A percentile compares a stretch with the other conserved stretches of the same genome.
Evolutionary conservation across 2,329 filamentous ascomycete species (phyloP).

Genomic region (Graphilbum sp.): DNA sequence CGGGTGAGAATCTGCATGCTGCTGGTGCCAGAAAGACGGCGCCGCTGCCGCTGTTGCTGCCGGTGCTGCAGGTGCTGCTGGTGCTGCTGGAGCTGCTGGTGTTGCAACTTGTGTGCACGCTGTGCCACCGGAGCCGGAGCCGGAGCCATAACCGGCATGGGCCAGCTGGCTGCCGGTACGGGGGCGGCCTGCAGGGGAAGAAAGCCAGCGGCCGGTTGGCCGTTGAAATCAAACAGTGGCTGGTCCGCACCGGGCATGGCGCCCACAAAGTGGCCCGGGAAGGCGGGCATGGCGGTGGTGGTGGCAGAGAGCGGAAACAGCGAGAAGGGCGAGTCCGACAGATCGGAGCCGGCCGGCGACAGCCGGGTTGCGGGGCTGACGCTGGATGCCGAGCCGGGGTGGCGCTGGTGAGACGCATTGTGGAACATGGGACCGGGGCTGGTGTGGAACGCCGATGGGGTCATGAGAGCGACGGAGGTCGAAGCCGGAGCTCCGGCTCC

Average conservation of each 20-base stretch:
- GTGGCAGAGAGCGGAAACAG: constrained; percentile 10
- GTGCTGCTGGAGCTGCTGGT: not conserved
- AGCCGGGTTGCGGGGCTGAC: constrained; percentile 2
- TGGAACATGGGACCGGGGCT: constrained; percentile 14
- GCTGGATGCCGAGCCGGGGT: too few relatives aligned
- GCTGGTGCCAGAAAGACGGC: constrained; percentile 1
- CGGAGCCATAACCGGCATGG: too few relatives aligned
- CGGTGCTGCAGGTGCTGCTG: not conserved
- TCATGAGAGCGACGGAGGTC: constrained; percentile 23
- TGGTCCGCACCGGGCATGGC: too few relatives aligned
- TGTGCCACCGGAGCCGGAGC: constrained; percentile 4
- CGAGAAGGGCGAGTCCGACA: constrained; percentile 14
- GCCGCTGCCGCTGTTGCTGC: not conserved
- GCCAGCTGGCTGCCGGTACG: not conserved
- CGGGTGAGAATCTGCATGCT: constrained; percentile 51
- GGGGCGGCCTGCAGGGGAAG: too few relatives aligned
- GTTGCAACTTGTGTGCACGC: not conserved
- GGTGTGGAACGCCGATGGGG: constrained; percentile 25
- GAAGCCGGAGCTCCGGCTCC: constrained; percentile 23
- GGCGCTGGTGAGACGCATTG: too few relatives aligned
- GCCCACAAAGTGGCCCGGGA: too few relatives aligned
- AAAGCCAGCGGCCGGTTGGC: too few relatives aligned
- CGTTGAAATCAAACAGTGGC: too few relatives aligned
- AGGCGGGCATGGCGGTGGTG: too few relatives aligned
- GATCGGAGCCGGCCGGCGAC: constrained; percentile 18